These are phyloP conservation scores for Physcomitrium patens DNA, from an alignment of 225 moss, liverwort and hornwort genomes.

Conservation along the genomic window DNA sequence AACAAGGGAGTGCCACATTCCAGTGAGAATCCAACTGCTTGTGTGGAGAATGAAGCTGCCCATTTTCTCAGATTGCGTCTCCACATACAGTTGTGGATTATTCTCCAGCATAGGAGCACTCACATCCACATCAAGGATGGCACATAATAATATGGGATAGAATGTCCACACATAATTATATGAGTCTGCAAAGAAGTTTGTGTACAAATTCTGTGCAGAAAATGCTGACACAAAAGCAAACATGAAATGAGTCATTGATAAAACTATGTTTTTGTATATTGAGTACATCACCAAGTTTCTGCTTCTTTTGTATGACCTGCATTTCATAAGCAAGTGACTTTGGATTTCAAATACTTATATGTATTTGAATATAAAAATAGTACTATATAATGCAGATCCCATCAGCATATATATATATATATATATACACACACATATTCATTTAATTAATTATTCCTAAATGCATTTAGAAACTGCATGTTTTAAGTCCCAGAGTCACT, in stretches of 20 bases:
- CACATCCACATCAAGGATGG: conserved; percentile 73
- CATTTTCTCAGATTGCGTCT: conserved; percentile 74
- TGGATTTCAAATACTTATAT: neutral
- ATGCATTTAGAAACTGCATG: too few relatives aligned
- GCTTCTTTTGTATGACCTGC: conserved; percentile 93
- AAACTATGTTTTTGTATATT: conserved; percentile 82
- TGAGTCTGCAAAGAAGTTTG: conserved; percentile 52
- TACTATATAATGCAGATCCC: neutral
- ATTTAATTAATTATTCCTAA: too few relatives aligned
- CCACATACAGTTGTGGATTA: conserved; percentile 86
- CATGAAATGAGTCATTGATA: conserved; percentile 61
- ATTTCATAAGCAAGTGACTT: neutral
- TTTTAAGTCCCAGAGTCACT: too few relatives aligned
- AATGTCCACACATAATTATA: conserved; percentile 89
- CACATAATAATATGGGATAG: conserved; percentile 57
- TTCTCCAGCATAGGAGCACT: conserved; percentile 83
- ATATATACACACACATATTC: too few relatives aligned
- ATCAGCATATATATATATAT: too few relatives aligned
- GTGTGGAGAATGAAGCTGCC: conserved; percentile 43
- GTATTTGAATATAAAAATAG: neutral
- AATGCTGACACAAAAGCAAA: conserved; percentile 72
- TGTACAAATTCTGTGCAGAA: conserved; percentile 69
- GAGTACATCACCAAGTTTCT: conserved; percentile 75
- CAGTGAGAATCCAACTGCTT: conserved; percentile 49
- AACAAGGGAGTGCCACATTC: conserved; percentile 74